phyloP scores from a whole-genome alignment of 352 stramenopile genomes.

The Thraustotheca clavata region DNA sequence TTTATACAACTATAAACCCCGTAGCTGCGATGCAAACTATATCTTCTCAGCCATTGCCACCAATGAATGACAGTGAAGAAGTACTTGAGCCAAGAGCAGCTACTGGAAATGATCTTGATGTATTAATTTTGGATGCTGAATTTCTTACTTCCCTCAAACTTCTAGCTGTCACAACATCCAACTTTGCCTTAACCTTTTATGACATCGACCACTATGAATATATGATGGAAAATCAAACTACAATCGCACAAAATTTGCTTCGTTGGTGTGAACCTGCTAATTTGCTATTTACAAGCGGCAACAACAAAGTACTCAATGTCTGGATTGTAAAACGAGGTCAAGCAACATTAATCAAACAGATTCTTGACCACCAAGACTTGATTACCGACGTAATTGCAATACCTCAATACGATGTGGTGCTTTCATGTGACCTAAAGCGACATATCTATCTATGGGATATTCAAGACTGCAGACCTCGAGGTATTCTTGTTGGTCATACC shows the following conservation, averaged over 20 bases:
- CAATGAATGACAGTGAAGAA: neutral
- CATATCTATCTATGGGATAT: slow-evolving; percentile 76
- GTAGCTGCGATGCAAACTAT: neutral
- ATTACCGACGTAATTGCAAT: slow-evolving; percentile 65
- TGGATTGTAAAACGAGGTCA: slow-evolving; percentile 37
- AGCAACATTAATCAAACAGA: slow-evolving; percentile 33
- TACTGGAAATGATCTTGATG: slow-evolving; percentile 2
- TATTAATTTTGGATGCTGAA: slow-evolving; percentile 59
- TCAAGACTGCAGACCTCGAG: slow-evolving; percentile 50
- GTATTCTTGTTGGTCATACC: slow-evolving; percentile 46
- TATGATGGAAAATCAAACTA: slow-evolving; percentile 27
- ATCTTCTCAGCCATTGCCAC: neutral
- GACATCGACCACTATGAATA: slow-evolving; percentile 50
- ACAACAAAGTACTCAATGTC: slow-evolving; percentile 59
- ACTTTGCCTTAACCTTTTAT: slow-evolving; percentile 81
- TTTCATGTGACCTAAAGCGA: slow-evolving; percentile 64
- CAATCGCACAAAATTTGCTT: slow-evolving; percentile 47
- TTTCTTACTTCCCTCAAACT: slow-evolving; percentile 54
- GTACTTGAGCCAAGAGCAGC: neutral
- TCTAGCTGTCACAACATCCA: slow-evolving; percentile 57
- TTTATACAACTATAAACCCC: neutral
- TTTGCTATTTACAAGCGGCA: slow-evolving; percentile 49
- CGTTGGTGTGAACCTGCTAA: slow-evolving; percentile 50
- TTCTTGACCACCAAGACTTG: slow-evolving; percentile 45
- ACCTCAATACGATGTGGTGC: slow-evolving; percentile 59